A percentile compares a stretch with the other conserved stretches of the same genome.
These are phyloP conservation scores for Cercospora janseana DNA, from an alignment of 2,329 filamentous ascomycete genomes.

Conservation along the genomic window DNA sequence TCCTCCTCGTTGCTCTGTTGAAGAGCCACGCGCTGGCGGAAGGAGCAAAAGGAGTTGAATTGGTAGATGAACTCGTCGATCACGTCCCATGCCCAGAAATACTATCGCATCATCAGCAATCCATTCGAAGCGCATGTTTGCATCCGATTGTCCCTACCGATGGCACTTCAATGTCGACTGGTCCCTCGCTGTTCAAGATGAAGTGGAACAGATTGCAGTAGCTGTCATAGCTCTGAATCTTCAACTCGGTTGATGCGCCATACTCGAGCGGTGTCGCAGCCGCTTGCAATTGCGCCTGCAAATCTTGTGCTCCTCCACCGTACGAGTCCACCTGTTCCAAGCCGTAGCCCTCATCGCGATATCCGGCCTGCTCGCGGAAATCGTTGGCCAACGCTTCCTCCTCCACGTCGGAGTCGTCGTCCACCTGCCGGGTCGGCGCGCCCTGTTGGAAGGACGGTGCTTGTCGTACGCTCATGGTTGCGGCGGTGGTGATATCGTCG, in stretches of 20 bases:
- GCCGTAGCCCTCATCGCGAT: constrained; percentile 67
- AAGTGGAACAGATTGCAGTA: constrained; percentile 99
- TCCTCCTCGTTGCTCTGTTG: constrained; percentile 77
- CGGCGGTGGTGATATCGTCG: constrained; percentile 15
- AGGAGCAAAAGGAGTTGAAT: constrained; percentile 98
- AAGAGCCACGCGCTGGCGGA: constrained; percentile 86
- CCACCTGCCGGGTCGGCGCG: constrained; percentile 36
- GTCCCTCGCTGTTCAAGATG: constrained; percentile 98
- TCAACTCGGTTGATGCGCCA: constrained; percentile 90
- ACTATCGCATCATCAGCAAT: constrained; percentile 54
- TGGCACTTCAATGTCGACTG: constrained; percentile 92
- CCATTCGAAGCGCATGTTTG: constrained; percentile 2
- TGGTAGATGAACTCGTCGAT: constrained; percentile 99
- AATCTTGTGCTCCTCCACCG: constrained; percentile 78
- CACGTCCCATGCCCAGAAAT: constrained; percentile 99
- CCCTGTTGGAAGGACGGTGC: constrained; percentile 43
- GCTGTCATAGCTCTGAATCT: constrained; percentile 98
- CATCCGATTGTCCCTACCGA: constrained; percentile 65
- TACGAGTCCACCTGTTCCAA: constrained; percentile 64
- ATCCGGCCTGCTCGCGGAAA: constrained; percentile 94
- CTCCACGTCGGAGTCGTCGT: constrained; percentile 79
- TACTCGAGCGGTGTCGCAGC: constrained; percentile 95
- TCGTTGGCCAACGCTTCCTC: constrained; percentile 95
- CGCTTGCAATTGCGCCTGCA: constrained; percentile 85
- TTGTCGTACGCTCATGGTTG: constrained; percentile 42